Conservation (phyloP, 2,329 filamentous ascomycete species). For the Penicillium polonicum region DNA sequence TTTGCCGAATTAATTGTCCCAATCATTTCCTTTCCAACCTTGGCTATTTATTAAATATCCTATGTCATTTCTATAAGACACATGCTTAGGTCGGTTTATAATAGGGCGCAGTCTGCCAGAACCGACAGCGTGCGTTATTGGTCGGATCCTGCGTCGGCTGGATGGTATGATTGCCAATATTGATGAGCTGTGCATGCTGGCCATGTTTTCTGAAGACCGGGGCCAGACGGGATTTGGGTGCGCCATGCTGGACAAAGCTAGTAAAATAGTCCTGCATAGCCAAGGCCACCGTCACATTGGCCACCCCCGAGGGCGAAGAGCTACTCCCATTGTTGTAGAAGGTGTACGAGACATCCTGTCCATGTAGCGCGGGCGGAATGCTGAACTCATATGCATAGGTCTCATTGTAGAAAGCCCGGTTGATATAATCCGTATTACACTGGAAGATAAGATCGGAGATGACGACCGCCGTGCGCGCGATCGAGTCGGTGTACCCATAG, state of each 20-base stretch:
- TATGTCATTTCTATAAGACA: neutral
- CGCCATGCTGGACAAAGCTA: slow-evolving; percentile 37
- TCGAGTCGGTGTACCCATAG: slow-evolving; percentile 47
- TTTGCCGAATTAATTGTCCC: neutral
- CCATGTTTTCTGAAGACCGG: slow-evolving; percentile 52
- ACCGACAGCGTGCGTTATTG: slow-evolving; percentile 51
- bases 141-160: slow-evolving; percentile 46
- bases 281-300: slow-evolving; percentile 33
- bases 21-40: neutral
- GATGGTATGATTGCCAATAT: slow-evolving; percentile 46
- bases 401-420: slow-evolving; percentile 50
- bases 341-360: slow-evolving; percentile 53
- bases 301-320: slow-evolving; percentile 20
- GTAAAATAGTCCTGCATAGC: slow-evolving; percentile 41
- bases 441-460: slow-evolving; percentile 48
- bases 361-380: slow-evolving; percentile 55
- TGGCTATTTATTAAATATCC: neutral
- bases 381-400: slow-evolving; percentile 56
- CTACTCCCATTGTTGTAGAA: slow-evolving; percentile 47
- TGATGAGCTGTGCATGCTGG: slow-evolving; percentile 43
- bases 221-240: slow-evolving; percentile 35
- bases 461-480: slow-evolving; percentile 44
- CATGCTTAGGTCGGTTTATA: neutral
- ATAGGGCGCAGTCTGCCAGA: slow-evolving; percentile 54
- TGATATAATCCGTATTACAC: slow-evolving; percentile 57